These are phyloP conservation scores for Leishmania major DNA, from an alignment of 208 protist species.

Conservation along the genomic window DNA sequence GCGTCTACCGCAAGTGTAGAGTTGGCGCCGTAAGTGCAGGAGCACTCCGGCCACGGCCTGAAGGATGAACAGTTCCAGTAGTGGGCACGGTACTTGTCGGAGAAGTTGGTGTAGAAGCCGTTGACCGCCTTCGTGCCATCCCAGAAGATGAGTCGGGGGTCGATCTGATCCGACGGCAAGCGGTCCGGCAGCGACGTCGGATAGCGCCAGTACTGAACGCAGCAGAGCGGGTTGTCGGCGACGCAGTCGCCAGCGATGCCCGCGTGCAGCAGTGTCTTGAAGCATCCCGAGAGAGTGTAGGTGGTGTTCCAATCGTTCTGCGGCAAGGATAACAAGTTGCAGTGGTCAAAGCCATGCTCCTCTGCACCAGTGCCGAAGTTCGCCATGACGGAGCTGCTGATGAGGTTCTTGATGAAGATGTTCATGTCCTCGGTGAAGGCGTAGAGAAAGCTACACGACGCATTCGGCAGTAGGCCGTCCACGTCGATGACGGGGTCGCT, in stretches of 20 bases:
- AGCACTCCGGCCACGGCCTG: constrained; percentile 2
- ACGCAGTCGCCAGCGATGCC: constrained; percentile 30
- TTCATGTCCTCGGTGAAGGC: constrained; percentile 36
- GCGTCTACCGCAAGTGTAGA: constrained; percentile 21
- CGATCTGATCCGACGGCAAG: constrained; percentile 15
- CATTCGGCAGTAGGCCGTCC: background rate
- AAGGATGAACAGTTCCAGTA: constrained; percentile 8
- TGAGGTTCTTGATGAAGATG: constrained; percentile 16
- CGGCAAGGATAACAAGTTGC: background rate
- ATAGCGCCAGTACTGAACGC: constrained; percentile 37
- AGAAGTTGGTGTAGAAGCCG: constrained; percentile 39
- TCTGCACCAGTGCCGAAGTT: background rate
- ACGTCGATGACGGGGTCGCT: background rate
- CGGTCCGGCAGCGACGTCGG: constrained; percentile 15
- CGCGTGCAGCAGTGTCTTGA: constrained; percentile 26
- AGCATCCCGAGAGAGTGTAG: constrained; percentile 2
- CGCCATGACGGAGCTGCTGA: background rate
- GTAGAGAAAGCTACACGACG: constrained; percentile 23
- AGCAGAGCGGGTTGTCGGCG: constrained; percentile 29
- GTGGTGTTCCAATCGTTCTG: background rate
- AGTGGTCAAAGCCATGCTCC: background rate
- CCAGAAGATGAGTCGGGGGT: constrained; percentile 32
- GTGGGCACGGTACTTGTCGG: constrained; percentile 2
- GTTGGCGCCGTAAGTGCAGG: background rate
- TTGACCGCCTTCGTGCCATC: constrained; percentile 32